phyloP scores from a whole-genome alignment of 2,329 filamentous ascomycete genomes.

The Monosporascus cannonballus region DNA sequence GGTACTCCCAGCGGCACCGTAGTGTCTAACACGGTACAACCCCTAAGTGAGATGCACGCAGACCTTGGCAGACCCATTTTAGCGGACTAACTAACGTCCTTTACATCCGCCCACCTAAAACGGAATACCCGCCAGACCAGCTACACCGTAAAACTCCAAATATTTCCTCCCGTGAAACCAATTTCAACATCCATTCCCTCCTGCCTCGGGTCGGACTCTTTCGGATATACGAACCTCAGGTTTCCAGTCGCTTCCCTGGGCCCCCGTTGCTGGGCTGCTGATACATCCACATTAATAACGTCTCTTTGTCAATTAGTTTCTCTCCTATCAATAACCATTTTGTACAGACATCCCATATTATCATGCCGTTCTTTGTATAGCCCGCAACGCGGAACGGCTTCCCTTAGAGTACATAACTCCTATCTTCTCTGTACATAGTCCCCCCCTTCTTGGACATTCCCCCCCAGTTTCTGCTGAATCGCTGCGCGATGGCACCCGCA shows the following conservation, averaged over 20 bases:
- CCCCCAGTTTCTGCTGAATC: constrained; percentile 1
- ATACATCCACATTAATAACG: not conserved
- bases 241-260: not conserved
- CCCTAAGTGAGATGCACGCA: not conserved
- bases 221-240: not conserved
- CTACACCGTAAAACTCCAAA: not conserved
- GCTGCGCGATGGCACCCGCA: constrained; percentile 42
- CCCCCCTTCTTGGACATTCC: not conserved
- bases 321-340: not conserved
- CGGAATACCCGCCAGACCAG: too few relatives aligned
- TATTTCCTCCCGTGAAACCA: not conserved
- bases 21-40: not conserved
- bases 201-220: not conserved
- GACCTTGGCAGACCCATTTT: not conserved
- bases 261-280: not conserved
- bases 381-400: constrained; percentile 1
- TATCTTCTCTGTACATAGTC: constrained; percentile 1
- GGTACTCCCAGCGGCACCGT: too few relatives aligned
- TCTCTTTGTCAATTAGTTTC: not conserved
- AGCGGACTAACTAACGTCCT: too few relatives aligned
- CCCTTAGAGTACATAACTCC: not conserved
- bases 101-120: too few relatives aligned
- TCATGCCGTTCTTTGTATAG: constrained; percentile 14
- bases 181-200: not conserved
- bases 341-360: constrained; percentile 4